These are phyloP conservation scores for Macrophomina pseudophaseolina DNA, from an alignment of 2,329 filamentous ascomycete genomes.

Conservation along the genomic window DNA sequence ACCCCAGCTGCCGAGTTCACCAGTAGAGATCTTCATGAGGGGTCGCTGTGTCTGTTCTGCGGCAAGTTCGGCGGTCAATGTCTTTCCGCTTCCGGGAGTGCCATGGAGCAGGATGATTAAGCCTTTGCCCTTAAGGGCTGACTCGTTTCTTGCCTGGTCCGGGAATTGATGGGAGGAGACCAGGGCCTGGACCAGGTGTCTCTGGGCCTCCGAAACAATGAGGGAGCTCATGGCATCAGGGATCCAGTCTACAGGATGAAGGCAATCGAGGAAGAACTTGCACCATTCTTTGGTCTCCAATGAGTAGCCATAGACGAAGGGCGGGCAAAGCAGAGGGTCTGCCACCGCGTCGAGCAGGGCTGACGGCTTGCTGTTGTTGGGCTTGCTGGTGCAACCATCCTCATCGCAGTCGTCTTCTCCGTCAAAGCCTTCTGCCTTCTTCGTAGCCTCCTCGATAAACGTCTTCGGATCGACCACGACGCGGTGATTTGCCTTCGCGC, in stretches of 20 bases:
- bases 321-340: constrained; percentile 37
- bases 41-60: constrained; percentile 43
- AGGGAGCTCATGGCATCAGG: constrained; percentile 38
- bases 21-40: constrained; percentile 40
- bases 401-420: neutral
- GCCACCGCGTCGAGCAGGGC: constrained; percentile 28
- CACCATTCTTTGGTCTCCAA: constrained; percentile 30
- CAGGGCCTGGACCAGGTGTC: constrained; percentile 37
- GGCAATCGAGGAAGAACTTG: constrained; percentile 32
- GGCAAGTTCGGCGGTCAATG: constrained; percentile 38
- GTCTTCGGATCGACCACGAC: constrained; percentile 36
- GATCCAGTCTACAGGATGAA: constrained; percentile 38
- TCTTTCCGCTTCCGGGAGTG: constrained; percentile 59
- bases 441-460: constrained; percentile 31
- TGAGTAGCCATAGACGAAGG: constrained; percentile 33
- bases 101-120: constrained; percentile 56
- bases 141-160: constrained; percentile 32
- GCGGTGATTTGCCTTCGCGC: constrained; percentile 29
- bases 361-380: constrained; percentile 17
- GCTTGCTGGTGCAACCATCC: constrained; percentile 18
- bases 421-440: neutral
- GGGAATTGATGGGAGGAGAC: constrained; percentile 34
- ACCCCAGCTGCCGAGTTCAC: constrained; percentile 50
- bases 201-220: constrained; percentile 36
- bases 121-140: constrained; percentile 59